Evolutionary conservation across 2,329 filamentous ascomycete genomes (phyloP), one percentile per base, ranked within the genome.

Genomic region (Epichloe festucae): DNA sequence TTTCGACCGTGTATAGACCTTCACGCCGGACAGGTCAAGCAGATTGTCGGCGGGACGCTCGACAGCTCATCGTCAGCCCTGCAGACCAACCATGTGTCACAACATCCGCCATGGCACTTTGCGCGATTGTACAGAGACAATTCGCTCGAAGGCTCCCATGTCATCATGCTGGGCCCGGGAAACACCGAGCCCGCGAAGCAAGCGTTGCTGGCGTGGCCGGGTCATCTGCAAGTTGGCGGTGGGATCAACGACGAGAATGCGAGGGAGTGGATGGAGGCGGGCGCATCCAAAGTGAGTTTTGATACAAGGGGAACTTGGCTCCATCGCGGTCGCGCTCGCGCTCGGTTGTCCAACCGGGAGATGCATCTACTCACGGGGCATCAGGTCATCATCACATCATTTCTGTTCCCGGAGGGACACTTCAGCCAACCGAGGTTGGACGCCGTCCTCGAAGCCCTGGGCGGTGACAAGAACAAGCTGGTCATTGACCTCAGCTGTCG

Each of bases 1-100:
- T 98, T 98, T 65, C 79, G 93, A 40, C 93, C 93, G 19, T 98
- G 93, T 65, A 97, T 98, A 68, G 93, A 98, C 71, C 79, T 98
- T 50, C 93, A 98, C 68, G 85, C 90, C n/a, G 93, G 93, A 14
- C 85, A 91, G 65, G 93, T 98, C 54, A 98, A 98, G 74, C 93
- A 98, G 69, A 98, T 98, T 60, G 90, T 98, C 41, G 93, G 93
- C 59, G 91, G 93, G 54, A 97, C 93, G 2, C 78, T 98, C 55
- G 85, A 85, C 70, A 78, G 78, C 64, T 67, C 76, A 8, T 78
- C 79, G 1, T 67, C 75, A 6, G 75, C 79, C 52, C 77, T 97
- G 52, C 85, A 89, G 71, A 97, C 91, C 46, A 98, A 98, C 70
- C 90, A 89, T 72, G 85, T 95, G 55, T 96, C 93, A 10, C 79